Evolutionary conservation across 768 basidiomycete genomes (phyloP).

Genomic region (Russula vinacea): DNA sequence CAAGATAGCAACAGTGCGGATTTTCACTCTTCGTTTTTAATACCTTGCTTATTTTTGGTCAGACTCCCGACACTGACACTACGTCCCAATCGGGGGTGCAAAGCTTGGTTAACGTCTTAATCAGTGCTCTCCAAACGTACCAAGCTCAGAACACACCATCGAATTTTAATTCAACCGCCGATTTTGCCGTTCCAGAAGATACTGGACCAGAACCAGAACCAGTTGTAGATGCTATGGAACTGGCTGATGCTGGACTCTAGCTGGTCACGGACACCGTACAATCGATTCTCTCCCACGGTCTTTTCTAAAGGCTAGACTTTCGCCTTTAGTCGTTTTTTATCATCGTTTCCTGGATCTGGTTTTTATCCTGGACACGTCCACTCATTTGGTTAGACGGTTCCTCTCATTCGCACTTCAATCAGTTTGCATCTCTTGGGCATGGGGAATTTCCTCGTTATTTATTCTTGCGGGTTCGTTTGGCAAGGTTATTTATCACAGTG

Average conservation of each 20-base stretch:
- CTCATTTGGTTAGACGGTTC: slow-evolving; percentile 7
- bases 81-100: background rate
- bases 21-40: no score
- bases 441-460: background rate
- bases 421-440: background rate
- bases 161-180: background rate
- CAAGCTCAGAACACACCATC: fast-evolving
- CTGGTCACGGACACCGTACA: background rate
- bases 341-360: background rate
- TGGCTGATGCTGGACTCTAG: background rate
- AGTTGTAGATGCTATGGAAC: no score
- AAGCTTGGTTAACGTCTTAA: background rate
- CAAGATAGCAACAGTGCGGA: background rate
- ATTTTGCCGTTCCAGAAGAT: background rate
- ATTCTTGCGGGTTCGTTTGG: background rate
- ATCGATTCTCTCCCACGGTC: background rate
- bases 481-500: background rate
- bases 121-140: background rate
- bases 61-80: background rate
- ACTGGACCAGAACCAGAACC: no score
- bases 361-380: background rate
- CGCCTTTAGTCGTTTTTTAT: background rate
- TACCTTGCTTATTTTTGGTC: background rate
- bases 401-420: slow-evolving; percentile 1
- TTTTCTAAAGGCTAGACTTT: background rate